Conservation (phyloP, 805 yeast genomes). For the Saccharomycopsis synnaedendra region DNA sequence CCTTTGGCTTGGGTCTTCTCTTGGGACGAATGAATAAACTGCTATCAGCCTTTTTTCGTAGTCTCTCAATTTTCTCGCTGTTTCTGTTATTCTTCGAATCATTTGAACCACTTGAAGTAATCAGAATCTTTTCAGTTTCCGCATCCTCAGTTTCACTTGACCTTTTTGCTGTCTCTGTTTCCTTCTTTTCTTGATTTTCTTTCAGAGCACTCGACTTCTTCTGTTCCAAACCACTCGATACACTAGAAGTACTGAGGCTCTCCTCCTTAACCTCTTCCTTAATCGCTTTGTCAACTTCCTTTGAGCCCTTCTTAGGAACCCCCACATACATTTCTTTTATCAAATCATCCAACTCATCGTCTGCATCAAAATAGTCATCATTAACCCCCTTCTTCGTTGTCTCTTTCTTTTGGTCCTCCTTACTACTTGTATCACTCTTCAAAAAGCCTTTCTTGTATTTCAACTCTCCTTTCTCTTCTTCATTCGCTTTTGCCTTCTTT, state of each 20-base stretch:
- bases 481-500: neutral
- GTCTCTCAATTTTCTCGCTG: conserved; percentile 1
- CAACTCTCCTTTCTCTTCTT: conserved; percentile 1
- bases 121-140: no score
- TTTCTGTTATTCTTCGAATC: neutral
- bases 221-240: neutral
- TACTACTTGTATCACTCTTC: neutral
- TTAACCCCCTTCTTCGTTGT: neutral
- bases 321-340: conserved; percentile 3
- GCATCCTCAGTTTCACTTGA: neutral
- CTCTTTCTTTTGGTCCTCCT: neutral
- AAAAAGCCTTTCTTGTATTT: conserved; percentile 14
- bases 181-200: neutral
- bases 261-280: neutral
- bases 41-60: neutral
- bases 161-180: neutral
- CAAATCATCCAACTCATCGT: conserved; percentile 2
- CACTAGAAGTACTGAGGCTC: neutral
- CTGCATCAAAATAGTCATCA: conserved; percentile 5
- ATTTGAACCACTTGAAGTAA: no score
- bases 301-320: neutral
- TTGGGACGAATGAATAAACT: neutral
- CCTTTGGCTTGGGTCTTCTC: no score
- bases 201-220: neutral
- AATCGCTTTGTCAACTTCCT: neutral